Conservation (phyloP, 495 filamentous ascomycete genomes). For the Penicillium nucicola region DNA sequence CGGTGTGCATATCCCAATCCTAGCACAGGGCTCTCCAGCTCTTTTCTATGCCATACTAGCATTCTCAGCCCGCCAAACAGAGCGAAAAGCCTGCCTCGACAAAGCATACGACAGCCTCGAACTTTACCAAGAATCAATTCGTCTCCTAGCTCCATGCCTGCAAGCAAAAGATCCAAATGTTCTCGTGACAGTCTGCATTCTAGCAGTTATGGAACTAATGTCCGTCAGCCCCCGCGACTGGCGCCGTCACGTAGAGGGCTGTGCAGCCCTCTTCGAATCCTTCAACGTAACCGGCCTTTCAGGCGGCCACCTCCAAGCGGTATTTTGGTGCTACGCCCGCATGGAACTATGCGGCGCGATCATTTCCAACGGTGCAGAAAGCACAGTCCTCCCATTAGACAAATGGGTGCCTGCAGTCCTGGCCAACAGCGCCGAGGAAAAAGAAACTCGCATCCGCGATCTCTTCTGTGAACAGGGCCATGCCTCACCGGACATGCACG, state of each 20-base stretch:
- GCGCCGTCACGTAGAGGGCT: conserved; percentile 41
- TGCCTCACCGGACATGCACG: conserved; percentile 28
- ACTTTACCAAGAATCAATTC: conserved; percentile 36
- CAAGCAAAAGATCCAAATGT: conserved; percentile 33
- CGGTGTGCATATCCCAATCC: conserved; percentile 31
- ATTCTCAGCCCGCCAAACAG: conserved; percentile 33
- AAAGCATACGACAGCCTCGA: conserved; percentile 34
- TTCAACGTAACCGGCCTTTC: conserved; percentile 34
- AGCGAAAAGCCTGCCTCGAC: conserved; percentile 30
- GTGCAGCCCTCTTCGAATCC: conserved; percentile 35
- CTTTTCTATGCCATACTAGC: conserved; percentile 36
- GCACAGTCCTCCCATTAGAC: conserved; percentile 27
- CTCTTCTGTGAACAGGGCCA: conserved; percentile 19
- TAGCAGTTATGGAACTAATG: conserved; percentile 40
- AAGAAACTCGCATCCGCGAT: conserved; percentile 20
- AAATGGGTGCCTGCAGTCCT: conserved; percentile 30
- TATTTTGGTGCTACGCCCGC: conserved; percentile 43
- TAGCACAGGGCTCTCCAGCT: conserved; percentile 30
- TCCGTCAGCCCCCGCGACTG: conserved; percentile 37
- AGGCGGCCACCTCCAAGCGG: conserved; percentile 32
- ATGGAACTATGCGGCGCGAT: conserved; percentile 45
- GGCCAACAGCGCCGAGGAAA: conserved; percentile 8
- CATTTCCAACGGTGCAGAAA: conserved; percentile 35
- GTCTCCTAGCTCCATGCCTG: conserved; percentile 25
- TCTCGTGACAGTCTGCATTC: conserved; percentile 27